These are phyloP conservation scores for Iris macrosiphon DNA, from an alignment of 106 monocot species.

Conservation along the genomic window DNA sequence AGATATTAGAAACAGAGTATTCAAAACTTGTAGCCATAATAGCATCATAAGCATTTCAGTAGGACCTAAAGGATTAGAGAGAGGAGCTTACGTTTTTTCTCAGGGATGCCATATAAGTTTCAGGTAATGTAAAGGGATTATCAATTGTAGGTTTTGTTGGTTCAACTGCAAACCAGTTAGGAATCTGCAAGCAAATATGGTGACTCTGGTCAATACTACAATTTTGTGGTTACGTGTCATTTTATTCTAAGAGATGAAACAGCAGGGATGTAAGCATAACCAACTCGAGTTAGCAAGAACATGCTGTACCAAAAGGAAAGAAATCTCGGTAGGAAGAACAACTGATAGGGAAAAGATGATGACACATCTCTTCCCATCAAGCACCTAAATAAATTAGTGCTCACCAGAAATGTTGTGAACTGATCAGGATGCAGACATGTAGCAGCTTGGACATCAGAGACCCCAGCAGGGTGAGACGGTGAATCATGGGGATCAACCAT, in stretches of 20 bases:
- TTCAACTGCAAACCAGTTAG: slow-evolving; percentile 29
- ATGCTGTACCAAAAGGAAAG: background rate
- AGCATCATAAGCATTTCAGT: slow-evolving; percentile 2
- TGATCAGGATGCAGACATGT: slow-evolving; percentile 61
- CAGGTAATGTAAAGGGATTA: slow-evolving; percentile 52
- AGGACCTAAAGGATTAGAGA: background rate
- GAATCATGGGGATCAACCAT: slow-evolving; percentile 75
- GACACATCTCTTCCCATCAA: too few relatives aligned
- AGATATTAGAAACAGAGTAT: too few relatives aligned
- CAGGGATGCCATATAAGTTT: slow-evolving; percentile 26
- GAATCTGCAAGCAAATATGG: slow-evolving; percentile 43
- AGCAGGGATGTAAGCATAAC: background rate
- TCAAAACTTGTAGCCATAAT: too few relatives aligned
- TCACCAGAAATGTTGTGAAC: slow-evolving; percentile 59
- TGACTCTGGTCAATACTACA: background rate
- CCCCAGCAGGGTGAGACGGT: slow-evolving; percentile 55
- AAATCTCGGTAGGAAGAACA: background rate
- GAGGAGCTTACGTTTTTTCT: slow-evolving; percentile 32
- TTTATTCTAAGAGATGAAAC: background rate
- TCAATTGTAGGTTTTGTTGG: slow-evolving; percentile 20
- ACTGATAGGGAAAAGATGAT: too few relatives aligned
- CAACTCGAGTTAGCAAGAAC: background rate
- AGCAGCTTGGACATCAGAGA: slow-evolving; percentile 60
- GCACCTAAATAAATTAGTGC: background rate
- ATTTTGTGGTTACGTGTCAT: background rate